Percentiles rank a stretch among this genome's conserved stretches.
These are phyloP conservation scores for Rhizophlyctis rosea DNA, from an alignment of 192 early-diverging fungal species.

Conservation along the genomic window DNA sequence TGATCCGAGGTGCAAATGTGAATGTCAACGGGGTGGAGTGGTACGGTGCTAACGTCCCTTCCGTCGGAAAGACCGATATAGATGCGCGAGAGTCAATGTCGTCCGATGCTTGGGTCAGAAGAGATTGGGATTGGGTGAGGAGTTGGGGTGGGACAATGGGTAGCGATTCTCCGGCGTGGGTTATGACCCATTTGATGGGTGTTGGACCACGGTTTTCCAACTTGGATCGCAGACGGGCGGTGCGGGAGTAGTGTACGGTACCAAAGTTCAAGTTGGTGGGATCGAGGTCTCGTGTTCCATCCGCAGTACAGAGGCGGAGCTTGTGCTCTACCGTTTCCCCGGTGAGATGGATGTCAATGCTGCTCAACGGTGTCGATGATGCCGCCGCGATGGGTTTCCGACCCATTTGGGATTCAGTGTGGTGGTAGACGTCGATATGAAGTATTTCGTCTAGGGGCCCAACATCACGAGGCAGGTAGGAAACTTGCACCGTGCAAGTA, in stretches of 20 bases:
- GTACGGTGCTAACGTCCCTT: conserved; percentile 37
- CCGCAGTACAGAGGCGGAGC: conserved; percentile 21
- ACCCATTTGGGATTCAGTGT: conserved; percentile 15
- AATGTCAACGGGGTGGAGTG: conserved; percentile 28
- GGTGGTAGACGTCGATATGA: conserved; percentile 23
- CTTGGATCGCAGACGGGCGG: conserved; percentile 26
- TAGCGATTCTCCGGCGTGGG: conserved; percentile 33
- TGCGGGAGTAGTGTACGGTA: conserved; percentile 40
- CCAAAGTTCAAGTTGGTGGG: conserved; percentile 37
- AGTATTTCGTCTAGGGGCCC: conserved; percentile 8
- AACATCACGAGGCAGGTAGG: conserved; percentile 24
- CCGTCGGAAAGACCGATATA: conserved; percentile 38
- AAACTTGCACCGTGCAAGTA: conserved; percentile 18
- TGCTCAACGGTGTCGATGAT: not conserved
- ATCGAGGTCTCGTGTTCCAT: conserved; percentile 22
- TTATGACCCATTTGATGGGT: conserved; percentile 41
- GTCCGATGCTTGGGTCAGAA: not conserved
- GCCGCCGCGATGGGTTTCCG: not conserved
- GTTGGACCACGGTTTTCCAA: conserved; percentile 36
- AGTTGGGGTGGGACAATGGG: conserved; percentile 29
- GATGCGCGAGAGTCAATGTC: conserved; percentile 27
- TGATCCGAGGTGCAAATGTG: conserved; percentile 30
- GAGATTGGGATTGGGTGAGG: not conserved
- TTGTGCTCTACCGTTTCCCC: conserved; percentile 38
- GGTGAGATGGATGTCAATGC: conserved; percentile 8